A percentile compares a stretch with the other conserved stretches of the same genome.
phyloP scores from a whole-genome alignment of 352 stramenopile genomes.

The Phytopythium sindhum region DNA sequence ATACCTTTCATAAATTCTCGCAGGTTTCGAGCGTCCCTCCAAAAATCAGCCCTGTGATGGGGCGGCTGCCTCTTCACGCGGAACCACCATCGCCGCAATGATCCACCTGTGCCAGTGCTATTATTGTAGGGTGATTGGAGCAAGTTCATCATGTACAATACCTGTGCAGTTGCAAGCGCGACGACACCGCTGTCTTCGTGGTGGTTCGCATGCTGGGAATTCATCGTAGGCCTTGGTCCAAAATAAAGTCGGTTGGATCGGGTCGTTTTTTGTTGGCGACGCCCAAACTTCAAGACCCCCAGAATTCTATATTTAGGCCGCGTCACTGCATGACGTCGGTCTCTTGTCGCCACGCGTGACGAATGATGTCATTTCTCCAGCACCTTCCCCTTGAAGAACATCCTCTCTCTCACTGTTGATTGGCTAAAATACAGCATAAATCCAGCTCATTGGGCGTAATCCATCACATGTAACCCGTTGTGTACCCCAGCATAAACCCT shows the following conservation, averaged over 20 bases:
- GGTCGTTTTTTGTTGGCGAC: not conserved
- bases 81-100: not conserved
- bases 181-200: not conserved
- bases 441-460: conserved; percentile 2
- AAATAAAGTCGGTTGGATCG: not conserved
- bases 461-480: conserved; percentile 2
- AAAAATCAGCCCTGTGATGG: conserved; percentile 3
- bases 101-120: not conserved
- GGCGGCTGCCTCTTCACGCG: not conserved
- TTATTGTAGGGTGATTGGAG: not conserved
- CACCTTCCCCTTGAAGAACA: conserved; percentile 9
- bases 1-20: conserved; percentile 7
- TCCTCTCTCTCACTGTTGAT: not conserved
- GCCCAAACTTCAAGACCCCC: conserved; percentile 8
- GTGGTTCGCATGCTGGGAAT: too few species aligned
- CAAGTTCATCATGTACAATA: too few species aligned
- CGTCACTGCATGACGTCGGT: conserved; percentile 24
- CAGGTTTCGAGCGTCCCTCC: not conserved
- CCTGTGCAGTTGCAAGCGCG: not conserved
- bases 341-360: not conserved
- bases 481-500: not conserved
- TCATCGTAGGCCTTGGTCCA: too few species aligned
- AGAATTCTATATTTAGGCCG: conserved; percentile 11
- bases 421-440: not conserved
- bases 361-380: conserved; percentile 22